phyloP scores from a whole-genome alignment of 1,284 basidiomycete genomes.

The Sanguinoderma infundibulare region DNA sequence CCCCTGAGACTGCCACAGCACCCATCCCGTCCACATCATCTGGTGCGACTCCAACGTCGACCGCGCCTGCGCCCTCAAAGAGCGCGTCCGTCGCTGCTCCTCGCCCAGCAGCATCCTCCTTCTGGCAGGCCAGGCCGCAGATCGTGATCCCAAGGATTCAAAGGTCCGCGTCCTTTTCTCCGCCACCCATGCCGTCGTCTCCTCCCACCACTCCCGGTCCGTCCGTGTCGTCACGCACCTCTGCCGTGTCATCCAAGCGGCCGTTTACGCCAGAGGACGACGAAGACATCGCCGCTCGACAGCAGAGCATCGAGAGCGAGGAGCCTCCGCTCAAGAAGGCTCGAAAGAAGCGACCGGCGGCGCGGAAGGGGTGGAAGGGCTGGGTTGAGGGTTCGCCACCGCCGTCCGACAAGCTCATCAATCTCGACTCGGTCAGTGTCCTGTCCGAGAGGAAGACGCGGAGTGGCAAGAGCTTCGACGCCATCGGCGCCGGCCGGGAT shows the following conservation, averaged over 20 bases:
- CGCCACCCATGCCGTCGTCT: conserved; percentile 67
- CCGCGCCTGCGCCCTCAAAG: conserved; percentile 23
- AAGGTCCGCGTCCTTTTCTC: conserved; percentile 73
- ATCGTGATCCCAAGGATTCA: conserved; percentile 70
- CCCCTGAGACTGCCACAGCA: background rate
- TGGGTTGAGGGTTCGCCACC: conserved; percentile 84
- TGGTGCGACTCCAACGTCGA: background rate
- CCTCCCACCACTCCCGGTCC: conserved; percentile 74
- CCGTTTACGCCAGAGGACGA: conserved; percentile 65
- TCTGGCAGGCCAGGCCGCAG: conserved; percentile 67
- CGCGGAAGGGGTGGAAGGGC: conserved; percentile 83
- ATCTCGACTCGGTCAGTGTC: conserved; percentile 66
- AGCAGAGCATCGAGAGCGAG: conserved; percentile 33
- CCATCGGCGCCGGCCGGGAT: conserved; percentile 60
- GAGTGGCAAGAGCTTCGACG: conserved; percentile 83
- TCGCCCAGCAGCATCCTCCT: conserved; percentile 44
- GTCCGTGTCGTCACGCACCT: conserved; percentile 71
- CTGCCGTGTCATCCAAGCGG: conserved; percentile 78
- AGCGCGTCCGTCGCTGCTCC: conserved; percentile 28
- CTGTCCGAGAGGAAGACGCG: conserved; percentile 69
- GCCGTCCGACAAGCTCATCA: conserved; percentile 80
- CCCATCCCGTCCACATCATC: conserved; percentile 19
- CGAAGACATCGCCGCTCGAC: conserved; percentile 38
- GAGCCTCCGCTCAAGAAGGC: conserved; percentile 32
- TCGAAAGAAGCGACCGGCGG: conserved; percentile 72